Evolutionary conservation across 2,329 filamentous ascomycete species (phyloP).

Genomic region (Fusarium sp.): DNA sequence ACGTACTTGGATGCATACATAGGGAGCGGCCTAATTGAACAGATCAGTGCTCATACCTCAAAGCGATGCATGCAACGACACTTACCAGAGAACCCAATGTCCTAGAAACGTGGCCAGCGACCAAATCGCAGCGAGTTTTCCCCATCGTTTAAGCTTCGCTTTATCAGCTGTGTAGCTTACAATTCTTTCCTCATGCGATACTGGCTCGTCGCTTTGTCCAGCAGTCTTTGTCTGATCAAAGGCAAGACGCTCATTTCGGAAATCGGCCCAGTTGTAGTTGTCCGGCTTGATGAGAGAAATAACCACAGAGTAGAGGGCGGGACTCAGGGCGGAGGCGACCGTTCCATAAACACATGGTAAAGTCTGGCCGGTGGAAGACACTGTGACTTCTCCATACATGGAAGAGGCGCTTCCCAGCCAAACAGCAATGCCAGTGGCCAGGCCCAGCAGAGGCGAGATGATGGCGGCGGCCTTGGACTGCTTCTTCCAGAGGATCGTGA

Average conservation of each 20-base stretch:
- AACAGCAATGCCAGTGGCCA: constrained; percentile 62
- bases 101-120: constrained; percentile 62
- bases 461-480: constrained; percentile 63
- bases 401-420: constrained; percentile 63
- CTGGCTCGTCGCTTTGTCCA: neutral
- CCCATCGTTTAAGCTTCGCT: constrained; percentile 58
- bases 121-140: constrained; percentile 47
- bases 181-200: constrained; percentile 36
- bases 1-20: constrained; percentile 66
- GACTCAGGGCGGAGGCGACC: constrained; percentile 58
- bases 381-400: constrained; percentile 59
- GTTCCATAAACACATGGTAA: constrained; percentile 66
- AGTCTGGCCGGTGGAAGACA: constrained; percentile 60
- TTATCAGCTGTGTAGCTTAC: constrained; percentile 47
- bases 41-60: neutral
- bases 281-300: constrained; percentile 60
- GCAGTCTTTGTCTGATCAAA: constrained; percentile 46
- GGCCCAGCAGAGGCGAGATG: constrained; percentile 60
- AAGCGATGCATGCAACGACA: neutral
- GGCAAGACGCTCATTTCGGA: constrained; percentile 54
- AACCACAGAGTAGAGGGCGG: constrained; percentile 56
- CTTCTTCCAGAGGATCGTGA: constrained; percentile 64
- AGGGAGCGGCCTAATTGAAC: constrained; percentile 53
- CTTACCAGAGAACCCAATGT: constrained; percentile 61
- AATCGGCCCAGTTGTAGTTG: constrained; percentile 54